phyloP scores from a whole-genome alignment of 768 basidiomycete genomes.

The Mycena crocata region DNA sequence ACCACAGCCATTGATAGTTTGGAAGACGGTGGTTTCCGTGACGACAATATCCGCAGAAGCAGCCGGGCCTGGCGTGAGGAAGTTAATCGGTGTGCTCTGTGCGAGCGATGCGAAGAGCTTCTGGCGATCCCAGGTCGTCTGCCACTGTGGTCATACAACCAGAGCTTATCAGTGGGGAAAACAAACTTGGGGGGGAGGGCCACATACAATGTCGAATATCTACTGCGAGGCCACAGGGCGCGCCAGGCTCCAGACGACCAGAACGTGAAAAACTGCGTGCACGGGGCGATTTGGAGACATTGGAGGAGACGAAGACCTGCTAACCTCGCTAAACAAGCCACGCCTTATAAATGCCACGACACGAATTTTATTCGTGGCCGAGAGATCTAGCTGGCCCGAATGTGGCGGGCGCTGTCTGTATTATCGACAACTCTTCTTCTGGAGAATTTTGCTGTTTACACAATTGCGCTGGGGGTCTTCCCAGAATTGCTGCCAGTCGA shows the following conservation, averaged over 20 bases:
- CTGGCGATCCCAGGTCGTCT: conserved; percentile 66
- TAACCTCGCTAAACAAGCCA: background rate
- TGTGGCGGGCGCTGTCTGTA: too few relatives aligned
- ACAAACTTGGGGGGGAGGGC: background rate
- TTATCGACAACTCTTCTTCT: too few relatives aligned
- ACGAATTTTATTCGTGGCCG: conserved; percentile 5
- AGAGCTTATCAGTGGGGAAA: conserved; percentile 10
- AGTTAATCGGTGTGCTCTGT: conserved; percentile 64
- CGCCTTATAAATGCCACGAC: conserved; percentile 6
- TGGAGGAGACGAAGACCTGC: background rate
- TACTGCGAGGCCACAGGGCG: conserved; percentile 55
- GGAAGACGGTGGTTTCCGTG: conserved; percentile 63
- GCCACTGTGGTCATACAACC: conserved; percentile 58
- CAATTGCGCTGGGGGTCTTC: too few relatives aligned
- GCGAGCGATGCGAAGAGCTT: conserved; percentile 63
- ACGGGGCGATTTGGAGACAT: background rate
- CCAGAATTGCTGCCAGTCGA: too few relatives aligned
- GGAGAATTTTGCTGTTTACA: too few relatives aligned
- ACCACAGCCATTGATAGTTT: conserved; percentile 76
- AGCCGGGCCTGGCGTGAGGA: conserved; percentile 63
- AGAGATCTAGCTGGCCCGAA: background rate
- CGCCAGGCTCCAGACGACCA: conserved; percentile 20
- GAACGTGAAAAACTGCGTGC: background rate
- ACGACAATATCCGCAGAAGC: conserved; percentile 74
- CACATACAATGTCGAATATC: conserved; percentile 65